Conservation (phyloP, 495 filamentous ascomycete genomes). For the Talaromyces proteolyticus region DNA sequence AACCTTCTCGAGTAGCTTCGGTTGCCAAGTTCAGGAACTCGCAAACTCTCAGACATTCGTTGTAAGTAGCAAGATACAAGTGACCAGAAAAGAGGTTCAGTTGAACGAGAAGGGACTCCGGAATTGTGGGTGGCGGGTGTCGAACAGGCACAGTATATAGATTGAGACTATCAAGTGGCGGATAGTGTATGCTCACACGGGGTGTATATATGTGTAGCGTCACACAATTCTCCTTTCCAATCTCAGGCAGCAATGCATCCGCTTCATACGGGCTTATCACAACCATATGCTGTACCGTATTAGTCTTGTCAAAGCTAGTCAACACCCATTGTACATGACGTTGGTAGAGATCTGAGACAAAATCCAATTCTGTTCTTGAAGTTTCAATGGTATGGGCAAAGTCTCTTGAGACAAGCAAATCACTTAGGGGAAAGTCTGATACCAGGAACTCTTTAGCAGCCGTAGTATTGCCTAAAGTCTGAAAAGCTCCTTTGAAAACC, state of each 20-base stretch:
- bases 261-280: constrained; percentile 63
- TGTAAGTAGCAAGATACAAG: constrained; percentile 50
- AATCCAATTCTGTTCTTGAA: constrained; percentile 7
- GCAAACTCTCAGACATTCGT: constrained; percentile 40
- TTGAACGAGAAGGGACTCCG: constrained; percentile 26
- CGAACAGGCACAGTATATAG: constrained; percentile 21
- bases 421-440: constrained; percentile 21
- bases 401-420: constrained; percentile 46
- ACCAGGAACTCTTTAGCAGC: constrained; percentile 15
- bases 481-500: constrained; percentile 40
- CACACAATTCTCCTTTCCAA: constrained; percentile 24
- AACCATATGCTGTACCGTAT: constrained; percentile 27
- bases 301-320: constrained; percentile 13
- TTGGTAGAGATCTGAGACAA: constrained; percentile 44
- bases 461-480: constrained; percentile 26
- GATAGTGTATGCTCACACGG: constrained; percentile 34
- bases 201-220: constrained; percentile 55
- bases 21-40: constrained; percentile 37
- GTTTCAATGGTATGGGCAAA: constrained; percentile 38
- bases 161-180: constrained; percentile 41
- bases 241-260: constrained; percentile 37
- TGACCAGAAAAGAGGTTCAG: constrained; percentile 66
- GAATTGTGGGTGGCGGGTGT: neutral
- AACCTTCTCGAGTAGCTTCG: constrained; percentile 32
- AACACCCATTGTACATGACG: constrained; percentile 57